Base-by-base conservation (phyloP, 169 alveolate species). In the Plasmodium vivax region DNA sequence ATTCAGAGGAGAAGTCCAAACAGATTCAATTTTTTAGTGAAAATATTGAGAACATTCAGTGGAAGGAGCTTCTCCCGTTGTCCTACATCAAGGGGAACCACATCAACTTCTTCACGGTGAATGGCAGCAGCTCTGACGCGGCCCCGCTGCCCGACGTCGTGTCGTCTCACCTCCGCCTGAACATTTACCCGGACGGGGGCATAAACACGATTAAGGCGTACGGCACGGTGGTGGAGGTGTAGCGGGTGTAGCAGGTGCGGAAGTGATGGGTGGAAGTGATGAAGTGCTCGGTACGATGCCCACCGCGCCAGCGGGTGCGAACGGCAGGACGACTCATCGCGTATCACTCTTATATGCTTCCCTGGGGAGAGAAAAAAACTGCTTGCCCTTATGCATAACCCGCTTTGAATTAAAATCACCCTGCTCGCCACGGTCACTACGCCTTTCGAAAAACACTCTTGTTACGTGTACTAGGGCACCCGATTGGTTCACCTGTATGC, bases 111-210 rank as follows among this genome's bases (percentile, higher is more conserved):
- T 92, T 92, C 56, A 75, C 93, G 7, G 72, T 87, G 8, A 68
- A 71, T 16, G 32, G 54, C 8, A 71, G 34, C 36, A 14, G 14
- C 34, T 62, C 54, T n/a, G 83, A 81, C 9, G 75, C 32, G 19
- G 81, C 27, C 6, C 23, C 81, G 36, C 47, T 45, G 68, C 71
- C 23, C 16, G 85, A 36, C 30, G 23, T 77, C 5, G 27, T 51
- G 12, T 92, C 95, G 3, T 82, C 95, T 1, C 95, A 92, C 30
- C 84, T 92, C n/a, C 95, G 95, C 30, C 47, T 92, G 43, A 92
- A 92, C 41, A 92, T 92, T 82, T 92, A 82, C 73, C 95, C 95
- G 10, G 95, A 92, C 43, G 95, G 95, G 30, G 95, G 95, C 10
- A 92, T 92, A 71, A 92, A 92, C 45, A 92, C 95, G n/a, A 72